Percentiles rank a stretch among this genome's conserved stretches.
phyloP scores from a whole-genome alignment of 2,329 filamentous ascomycete species.

The Colletotrichum neosansevieriae region DNA sequence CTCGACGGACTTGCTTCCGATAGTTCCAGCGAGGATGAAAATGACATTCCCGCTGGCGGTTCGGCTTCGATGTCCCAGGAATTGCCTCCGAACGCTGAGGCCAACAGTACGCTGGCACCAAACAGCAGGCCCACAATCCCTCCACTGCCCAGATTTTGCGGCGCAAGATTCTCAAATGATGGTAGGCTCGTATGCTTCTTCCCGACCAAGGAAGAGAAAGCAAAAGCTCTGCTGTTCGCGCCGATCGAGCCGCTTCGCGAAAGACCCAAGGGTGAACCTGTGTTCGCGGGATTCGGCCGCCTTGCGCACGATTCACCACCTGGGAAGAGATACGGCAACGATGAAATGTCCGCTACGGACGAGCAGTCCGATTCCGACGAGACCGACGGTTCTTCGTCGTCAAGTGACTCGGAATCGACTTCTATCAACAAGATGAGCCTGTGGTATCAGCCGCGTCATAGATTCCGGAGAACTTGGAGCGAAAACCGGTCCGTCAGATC shows the following conservation, averaged over 20 bases:
- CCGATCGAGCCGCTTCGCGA: conserved; percentile 60
- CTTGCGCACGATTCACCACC: conserved; percentile 64
- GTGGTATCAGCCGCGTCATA: conserved; percentile 66
- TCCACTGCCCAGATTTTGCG: conserved; percentile 69
- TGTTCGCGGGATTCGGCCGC: conserved; percentile 69
- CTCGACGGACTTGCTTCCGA: conserved; percentile 73
- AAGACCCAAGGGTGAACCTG: conserved; percentile 64
- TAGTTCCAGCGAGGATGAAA: conserved; percentile 86
- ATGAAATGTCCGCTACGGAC: conserved; percentile 64
- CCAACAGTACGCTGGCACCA: conserved; percentile 65
- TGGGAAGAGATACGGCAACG: conserved; percentile 59
- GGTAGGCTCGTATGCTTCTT: conserved; percentile 77
- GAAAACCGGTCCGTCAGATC: conserved; percentile 69
- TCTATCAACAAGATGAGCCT: conserved; percentile 70
- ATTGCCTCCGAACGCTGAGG: conserved; percentile 65
- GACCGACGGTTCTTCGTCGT: conserved; percentile 62
- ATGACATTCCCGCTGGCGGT: conserved; percentile 63
- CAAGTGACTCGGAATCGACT: conserved; percentile 72
- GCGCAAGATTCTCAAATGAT: conserved; percentile 71
- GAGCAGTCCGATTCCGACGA: conserved; percentile 65
- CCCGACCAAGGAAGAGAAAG: conserved; percentile 74
- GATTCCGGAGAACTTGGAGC: conserved; percentile 67
- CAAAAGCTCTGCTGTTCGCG: conserved; percentile 62
- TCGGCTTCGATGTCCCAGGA: conserved; percentile 73
- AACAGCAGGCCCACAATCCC: conserved; percentile 66